Evolutionary conservation across 106 monocot species (phyloP), one percentile per base, ranked within the genome.

Genomic region (Dioscorea alata): DNA sequence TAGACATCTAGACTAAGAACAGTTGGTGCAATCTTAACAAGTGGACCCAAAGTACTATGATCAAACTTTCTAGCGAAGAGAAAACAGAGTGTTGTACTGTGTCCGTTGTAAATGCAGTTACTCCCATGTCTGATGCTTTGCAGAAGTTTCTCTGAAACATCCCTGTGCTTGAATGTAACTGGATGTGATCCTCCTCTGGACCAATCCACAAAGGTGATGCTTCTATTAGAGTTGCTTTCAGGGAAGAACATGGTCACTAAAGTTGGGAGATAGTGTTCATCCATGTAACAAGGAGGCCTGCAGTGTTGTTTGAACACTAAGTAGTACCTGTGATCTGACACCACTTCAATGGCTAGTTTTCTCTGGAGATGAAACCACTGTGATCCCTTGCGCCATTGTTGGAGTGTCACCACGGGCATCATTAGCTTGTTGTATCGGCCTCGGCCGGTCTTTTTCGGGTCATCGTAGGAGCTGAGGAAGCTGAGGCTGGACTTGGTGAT

Each of bases 361-460:
- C 72, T 33, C 64, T 61, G 61, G 49, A 67, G 50, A 17, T 65
- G 60, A 53, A 78, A 78, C 78, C 78, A 78, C 67, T 78, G 78
- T 13, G 78, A 78, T 4, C 78, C 78, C 71, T 78, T 78, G 48
- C 78, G 78, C 78, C 78, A 78, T 60, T 78, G 60, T 10, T 49
- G 52, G 59, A 68, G 21, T 48, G 60, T 52, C 19, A 78, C 28
- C 12, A 14, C 6, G 1, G 72, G 78, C 18, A 2, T 18, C 78
- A 78, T 78, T 25, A 13, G 14, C 33, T 57, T 57, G 67, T 60
- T 67, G 72, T 78, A 78, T 4, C 78, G 65, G 9, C 72, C 78
- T 25, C 78, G 78, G 23, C 72, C 72, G 9, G 21, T 18, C 9
- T 23, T 67, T 7, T 53, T 12, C 8, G 72, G 78, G 67, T 68